Evolutionary conservation across 495 filamentous ascomycete species (phyloP).

Genomic region (Penicillium argentinense): DNA sequence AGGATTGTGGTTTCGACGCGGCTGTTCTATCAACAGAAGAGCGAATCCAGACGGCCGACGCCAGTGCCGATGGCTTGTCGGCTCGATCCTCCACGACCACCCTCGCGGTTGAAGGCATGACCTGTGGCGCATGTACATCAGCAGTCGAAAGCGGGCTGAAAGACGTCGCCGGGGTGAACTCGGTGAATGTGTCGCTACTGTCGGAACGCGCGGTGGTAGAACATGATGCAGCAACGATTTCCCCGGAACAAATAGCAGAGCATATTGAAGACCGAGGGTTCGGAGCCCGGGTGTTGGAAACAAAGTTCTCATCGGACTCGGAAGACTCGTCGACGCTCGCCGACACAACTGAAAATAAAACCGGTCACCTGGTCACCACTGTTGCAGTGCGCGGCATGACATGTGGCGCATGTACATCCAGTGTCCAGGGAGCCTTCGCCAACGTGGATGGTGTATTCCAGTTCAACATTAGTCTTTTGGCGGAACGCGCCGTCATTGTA

Average conservation of each 20-base stretch:
- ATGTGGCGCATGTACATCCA: slow-evolving; percentile 92
- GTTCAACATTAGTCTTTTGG: slow-evolving; percentile 91
- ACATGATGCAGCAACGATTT: slow-evolving; percentile 66
- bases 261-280: slow-evolving; percentile 92
- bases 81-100: slow-evolving; percentile 65
- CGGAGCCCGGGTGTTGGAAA: slow-evolving; percentile 73
- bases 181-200: slow-evolving; percentile 84
- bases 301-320: slow-evolving; percentile 25
- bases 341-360: slow-evolving; percentile 39
- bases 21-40: slow-evolving; percentile 80
- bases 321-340: slow-evolving; percentile 14
- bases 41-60: slow-evolving; percentile 18
- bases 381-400: slow-evolving; percentile 93
- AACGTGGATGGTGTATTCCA: slow-evolving; percentile 73
- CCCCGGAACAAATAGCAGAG: slow-evolving; percentile 74
- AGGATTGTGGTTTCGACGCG: slow-evolving; percentile 94
- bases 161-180: slow-evolving; percentile 67
- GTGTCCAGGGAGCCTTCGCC: slow-evolving; percentile 80
- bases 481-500: slow-evolving; percentile 85
- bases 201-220: slow-evolving; percentile 70
- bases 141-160: slow-evolving; percentile 82
- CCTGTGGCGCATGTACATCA: slow-evolving; percentile 91
- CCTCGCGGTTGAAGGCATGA: slow-evolving; percentile 94
- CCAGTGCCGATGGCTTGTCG: slow-evolving; percentile 24
- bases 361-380: slow-evolving; percentile 64